Base-by-base conservation (phyloP, 805 yeast species). In the Cyberlindnera xylosilytica region DNA sequence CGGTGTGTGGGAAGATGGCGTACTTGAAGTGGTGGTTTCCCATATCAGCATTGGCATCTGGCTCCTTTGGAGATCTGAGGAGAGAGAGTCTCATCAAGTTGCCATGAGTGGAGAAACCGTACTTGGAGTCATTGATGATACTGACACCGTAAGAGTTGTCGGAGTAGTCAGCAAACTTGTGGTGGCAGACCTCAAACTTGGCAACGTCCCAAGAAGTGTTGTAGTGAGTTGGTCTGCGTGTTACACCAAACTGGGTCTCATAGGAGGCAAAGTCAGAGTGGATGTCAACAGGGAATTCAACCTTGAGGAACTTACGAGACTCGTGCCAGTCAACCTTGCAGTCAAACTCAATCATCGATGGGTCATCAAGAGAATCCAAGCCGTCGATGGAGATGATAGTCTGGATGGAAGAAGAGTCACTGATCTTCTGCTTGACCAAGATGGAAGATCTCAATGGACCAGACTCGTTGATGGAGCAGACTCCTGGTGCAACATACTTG, bases 131-230 rank as follows among this genome's bases (percentile, higher is more conserved):
- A 61, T 90, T 91, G 56, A 91, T 60, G 15, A 91, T 66, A 0
- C 95, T 74, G 11, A 89, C 96, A 58, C 99, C 99, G 57, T 87
- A 90, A 47, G 76, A 78, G 62, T 70, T 78, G 57, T 88, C 98
- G 20, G 95, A 84, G 54, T 86, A 80, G 61, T 91, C 99, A 53
- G 95, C 91, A 66, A 87, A 91, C 58, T 87, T 87, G 63, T 93
- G 99, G 57, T 85, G 88, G 57, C 96, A 87, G 10, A 89, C 96
- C 65, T 91, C 99, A 63, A 91, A 91, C 62, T 89, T 90, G 44
- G 98, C 98, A 26, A 84, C 83, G 57, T 91, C 99, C 98, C 98
- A 91, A 1, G 87, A 70, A 1, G 99, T 91, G 61, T 91, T 93
- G 68, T 72, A 91, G 64, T 91, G 97, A 0, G 98, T 91, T 36